These are phyloP conservation scores for Tricholoma saponaceum DNA, from an alignment of 768 basidiomycete genomes.

Conservation along the genomic window DNA sequence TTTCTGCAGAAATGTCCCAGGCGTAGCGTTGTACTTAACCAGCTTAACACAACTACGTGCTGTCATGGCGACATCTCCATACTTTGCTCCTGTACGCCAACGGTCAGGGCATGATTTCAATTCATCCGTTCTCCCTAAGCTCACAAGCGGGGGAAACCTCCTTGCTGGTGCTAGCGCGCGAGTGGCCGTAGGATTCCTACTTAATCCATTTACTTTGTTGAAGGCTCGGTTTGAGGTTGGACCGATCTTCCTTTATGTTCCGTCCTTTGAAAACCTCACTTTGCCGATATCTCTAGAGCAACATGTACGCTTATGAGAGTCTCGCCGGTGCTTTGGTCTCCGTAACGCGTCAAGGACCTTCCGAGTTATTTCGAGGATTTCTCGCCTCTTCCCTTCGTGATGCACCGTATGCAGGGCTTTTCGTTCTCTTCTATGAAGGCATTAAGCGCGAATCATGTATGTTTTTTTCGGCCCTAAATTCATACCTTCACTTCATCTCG, in stretches of 20 bases:
- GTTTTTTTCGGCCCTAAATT: slow-evolving; percentile 14
- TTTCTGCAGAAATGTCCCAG: slow-evolving; percentile 76
- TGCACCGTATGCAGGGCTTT: slow-evolving; percentile 91
- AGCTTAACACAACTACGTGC: slow-evolving; percentile 78
- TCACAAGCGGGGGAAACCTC: slow-evolving; percentile 78
- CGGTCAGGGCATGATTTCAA: slow-evolving; percentile 18
- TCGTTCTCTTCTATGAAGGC: slow-evolving; percentile 83
- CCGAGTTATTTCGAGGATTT: slow-evolving; percentile 83
- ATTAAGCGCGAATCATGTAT: slow-evolving; percentile 73
- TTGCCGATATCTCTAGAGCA: slow-evolving; percentile 47
- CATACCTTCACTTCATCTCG: not conserved
- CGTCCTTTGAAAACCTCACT: slow-evolving; percentile 2
- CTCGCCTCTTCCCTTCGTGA: slow-evolving; percentile 87
- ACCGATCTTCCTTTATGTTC: not conserved
- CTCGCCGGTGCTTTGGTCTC: slow-evolving; percentile 54
- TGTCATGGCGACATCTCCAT: slow-evolving; percentile 65
- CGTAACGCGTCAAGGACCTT: slow-evolving; percentile 66
- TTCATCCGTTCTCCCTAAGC: slow-evolving; percentile 59
- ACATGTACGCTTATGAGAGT: slow-evolving; percentile 67
- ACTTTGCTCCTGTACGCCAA: slow-evolving; percentile 48
- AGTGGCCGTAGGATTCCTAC: slow-evolving; percentile 71
- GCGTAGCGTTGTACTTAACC: slow-evolving; percentile 91
- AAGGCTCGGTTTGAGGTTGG: slow-evolving; percentile 90
- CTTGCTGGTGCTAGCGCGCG: slow-evolving; percentile 82
- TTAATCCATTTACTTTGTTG: slow-evolving; percentile 89